A percentile compares a stretch with the other conserved stretches of the same genome.
Evolutionary conservation across 2,329 filamentous ascomycete species (phyloP).

Genomic region (Epichloe amarillans): DNA sequence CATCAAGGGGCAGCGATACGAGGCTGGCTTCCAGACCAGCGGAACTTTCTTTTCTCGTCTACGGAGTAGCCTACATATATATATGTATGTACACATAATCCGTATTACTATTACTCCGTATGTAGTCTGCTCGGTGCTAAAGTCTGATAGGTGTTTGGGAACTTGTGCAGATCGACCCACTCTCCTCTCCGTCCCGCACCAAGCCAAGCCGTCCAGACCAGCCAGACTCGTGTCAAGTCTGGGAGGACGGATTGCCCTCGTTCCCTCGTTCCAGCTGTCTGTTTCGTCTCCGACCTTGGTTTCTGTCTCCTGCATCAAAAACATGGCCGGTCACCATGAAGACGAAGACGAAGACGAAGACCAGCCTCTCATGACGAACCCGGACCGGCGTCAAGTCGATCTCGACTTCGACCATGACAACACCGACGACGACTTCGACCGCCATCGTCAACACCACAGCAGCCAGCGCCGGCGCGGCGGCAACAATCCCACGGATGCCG

Average conservation of each 20-base stretch:
- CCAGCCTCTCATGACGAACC: slow-evolving; percentile 26
- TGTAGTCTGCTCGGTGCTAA: no score
- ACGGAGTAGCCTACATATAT: background rate
- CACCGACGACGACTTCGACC: background rate
- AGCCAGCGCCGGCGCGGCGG: slow-evolving; percentile 5
- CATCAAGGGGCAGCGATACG: background rate
- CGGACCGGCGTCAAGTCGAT: slow-evolving; percentile 18
- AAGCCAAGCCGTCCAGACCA: no score
- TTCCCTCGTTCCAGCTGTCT: background rate
- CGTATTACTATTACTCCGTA: no score
- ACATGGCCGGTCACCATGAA: slow-evolving; percentile 19
- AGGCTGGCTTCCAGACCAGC: background rate
- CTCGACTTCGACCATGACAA: slow-evolving; percentile 11
- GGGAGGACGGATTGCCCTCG: background rate
- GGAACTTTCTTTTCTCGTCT: background rate
- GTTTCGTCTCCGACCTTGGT: background rate
- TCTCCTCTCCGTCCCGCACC: no score
- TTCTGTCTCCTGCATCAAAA: slow-evolving; percentile 8
- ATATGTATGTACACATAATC: no score
- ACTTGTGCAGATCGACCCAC: background rate
- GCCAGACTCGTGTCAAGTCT: no score
- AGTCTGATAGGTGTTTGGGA: background rate
- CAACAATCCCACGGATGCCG: slow-evolving; percentile 7
- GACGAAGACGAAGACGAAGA: slow-evolving; percentile 23
- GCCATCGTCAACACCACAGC: background rate